A percentile compares a stretch with the other conserved stretches of the same genome.
Conservation (phyloP, 2,329 filamentous ascomycete species). For the Pleomassaria siparia region DNA sequence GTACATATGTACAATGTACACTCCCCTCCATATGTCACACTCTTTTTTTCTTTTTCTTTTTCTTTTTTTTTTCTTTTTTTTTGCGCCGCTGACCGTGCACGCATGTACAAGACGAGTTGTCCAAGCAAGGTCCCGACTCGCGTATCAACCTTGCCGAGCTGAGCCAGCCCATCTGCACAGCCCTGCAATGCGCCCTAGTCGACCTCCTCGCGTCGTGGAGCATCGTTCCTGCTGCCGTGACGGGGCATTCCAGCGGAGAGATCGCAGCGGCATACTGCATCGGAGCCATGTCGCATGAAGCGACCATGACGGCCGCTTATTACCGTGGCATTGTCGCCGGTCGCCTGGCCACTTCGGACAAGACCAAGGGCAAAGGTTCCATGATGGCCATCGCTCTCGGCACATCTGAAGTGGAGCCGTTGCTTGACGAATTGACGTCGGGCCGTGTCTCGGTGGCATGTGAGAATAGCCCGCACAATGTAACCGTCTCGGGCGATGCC, state of each 20-base stretch:
- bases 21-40: no score
- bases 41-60: no score
- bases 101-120: neutral
- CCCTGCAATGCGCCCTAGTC: conserved; percentile 22
- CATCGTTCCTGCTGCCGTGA: conserved; percentile 18
- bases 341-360: neutral
- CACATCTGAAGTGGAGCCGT: conserved; percentile 13
- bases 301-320: conserved; percentile 22
- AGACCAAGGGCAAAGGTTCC: conserved; percentile 5
- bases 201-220: conserved; percentile 11
- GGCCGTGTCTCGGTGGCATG: conserved; percentile 21
- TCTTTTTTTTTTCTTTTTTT: no score
- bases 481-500: conserved; percentile 51
- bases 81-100: neutral
- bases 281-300: conserved; percentile 20
- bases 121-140: neutral
- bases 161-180: conserved; percentile 26
- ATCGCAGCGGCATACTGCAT: conserved; percentile 44
- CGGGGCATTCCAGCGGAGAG: conserved; percentile 47
- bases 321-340: conserved; percentile 12
- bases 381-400: conserved; percentile 28
- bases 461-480: conserved; percentile 44
- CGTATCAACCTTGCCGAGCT: conserved; percentile 16
- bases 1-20: neutral
- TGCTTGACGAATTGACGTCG: conserved; percentile 10